Evolutionary conservation across 2,329 filamentous ascomycete genomes (phyloP).

Genomic region (Fusarium mangiferae): DNA sequence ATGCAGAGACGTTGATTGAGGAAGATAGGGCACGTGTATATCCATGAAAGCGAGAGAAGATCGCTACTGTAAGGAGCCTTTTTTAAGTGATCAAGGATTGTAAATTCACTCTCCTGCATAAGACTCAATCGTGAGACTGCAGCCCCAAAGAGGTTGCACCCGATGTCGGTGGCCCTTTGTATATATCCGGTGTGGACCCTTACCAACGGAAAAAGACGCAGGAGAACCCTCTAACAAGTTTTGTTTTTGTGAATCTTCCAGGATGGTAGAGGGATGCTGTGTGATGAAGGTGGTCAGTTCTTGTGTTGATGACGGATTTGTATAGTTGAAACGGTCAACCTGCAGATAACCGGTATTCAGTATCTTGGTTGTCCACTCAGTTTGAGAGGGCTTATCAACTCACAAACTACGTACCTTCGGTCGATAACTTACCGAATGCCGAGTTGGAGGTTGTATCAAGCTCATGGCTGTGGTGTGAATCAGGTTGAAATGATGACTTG

Average conservation of each 20-base stretch:
- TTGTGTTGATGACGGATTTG: constrained; percentile 20
- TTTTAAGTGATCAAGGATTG: background rate
- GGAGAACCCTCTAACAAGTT: background rate
- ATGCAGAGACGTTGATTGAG: background rate
- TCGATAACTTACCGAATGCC: background rate
- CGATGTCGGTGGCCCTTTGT: constrained; percentile 11
- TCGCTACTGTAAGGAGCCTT: background rate
- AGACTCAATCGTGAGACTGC: constrained; percentile 8
- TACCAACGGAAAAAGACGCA: constrained; percentile 9
- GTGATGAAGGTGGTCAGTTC: background rate
- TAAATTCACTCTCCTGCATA: constrained; percentile 4
- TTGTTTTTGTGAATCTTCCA: background rate
- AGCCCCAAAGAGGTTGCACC: constrained; percentile 14
- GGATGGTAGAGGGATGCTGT: background rate
- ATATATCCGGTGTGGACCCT: constrained; percentile 10
- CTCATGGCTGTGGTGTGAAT: background rate
- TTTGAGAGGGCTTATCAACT: constrained; percentile 13
- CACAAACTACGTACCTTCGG: background rate
- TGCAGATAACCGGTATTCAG: constrained; percentile 18
- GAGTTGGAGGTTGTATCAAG: background rate
- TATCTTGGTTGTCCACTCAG: constrained; percentile 5
- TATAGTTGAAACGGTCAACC: constrained; percentile 13
- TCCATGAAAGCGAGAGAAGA: constrained; percentile 1
- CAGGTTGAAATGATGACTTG: background rate
- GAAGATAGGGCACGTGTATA: constrained; percentile 23